phyloP scores from a whole-genome alignment of 345 rosid species.

The Isatis tinctoria region DNA sequence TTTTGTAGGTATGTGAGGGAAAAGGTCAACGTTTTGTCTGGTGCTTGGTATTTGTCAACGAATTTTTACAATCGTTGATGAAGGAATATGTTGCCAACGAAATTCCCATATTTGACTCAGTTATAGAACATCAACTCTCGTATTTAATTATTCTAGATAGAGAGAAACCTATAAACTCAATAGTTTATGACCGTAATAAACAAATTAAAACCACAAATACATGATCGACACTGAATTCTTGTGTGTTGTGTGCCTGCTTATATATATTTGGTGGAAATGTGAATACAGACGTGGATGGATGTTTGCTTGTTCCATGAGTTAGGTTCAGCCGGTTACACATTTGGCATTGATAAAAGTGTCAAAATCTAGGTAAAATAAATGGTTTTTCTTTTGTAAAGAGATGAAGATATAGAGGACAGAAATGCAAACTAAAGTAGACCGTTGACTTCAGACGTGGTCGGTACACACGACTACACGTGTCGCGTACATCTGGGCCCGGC shows the following conservation, averaged over 20 bases:
- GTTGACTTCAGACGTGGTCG: conserved; percentile 9
- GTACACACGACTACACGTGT: too few species aligned
- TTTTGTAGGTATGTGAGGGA: neutral
- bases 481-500: neutral
- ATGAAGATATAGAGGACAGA: neutral
- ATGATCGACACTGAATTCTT: neutral
- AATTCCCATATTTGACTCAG: neutral
- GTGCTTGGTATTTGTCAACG: conserved; percentile 30
- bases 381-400: neutral
- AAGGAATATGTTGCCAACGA: conserved; percentile 28
- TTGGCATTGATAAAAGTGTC: neutral
- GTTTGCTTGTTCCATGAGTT: conserved; percentile 20
- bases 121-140: conserved; percentile 2
- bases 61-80: neutral
- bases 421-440: conserved; percentile 1
- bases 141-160: neutral
- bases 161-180: neutral
- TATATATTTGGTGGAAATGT: neutral
- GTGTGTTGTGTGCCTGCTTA: neutral
- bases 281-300: conserved; percentile 30
- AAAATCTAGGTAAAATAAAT: neutral
- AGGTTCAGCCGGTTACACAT: neutral
- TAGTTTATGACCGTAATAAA: neutral
- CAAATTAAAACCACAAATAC: neutral
- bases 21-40: conserved; percentile 24